These are phyloP conservation scores for Mycotypha africana DNA, from an alignment of 371 early-diverging fungal species.

Conservation along the genomic window DNA sequence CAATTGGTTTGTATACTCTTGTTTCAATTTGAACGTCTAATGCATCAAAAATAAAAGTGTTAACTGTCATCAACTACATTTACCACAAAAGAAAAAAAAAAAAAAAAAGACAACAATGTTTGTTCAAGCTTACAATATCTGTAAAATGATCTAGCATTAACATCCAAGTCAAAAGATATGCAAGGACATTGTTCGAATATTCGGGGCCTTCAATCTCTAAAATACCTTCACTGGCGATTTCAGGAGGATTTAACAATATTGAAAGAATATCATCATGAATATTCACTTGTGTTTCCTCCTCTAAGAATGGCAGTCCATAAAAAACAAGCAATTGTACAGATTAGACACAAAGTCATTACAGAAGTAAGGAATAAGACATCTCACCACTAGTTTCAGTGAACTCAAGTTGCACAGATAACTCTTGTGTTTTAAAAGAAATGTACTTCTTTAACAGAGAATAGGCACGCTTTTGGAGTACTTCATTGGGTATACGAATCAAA, in stretches of 20 bases:
- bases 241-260: conserved; percentile 21
- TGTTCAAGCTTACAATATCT: conserved; percentile 60
- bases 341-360: not conserved
- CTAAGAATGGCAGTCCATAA: too few species aligned
- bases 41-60: too few species aligned
- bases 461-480: conserved; percentile 39
- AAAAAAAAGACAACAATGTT: not conserved
- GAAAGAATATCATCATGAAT: conserved; percentile 19
- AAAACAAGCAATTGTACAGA: too few species aligned
- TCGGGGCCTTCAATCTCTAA: conserved; percentile 7
- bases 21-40: conserved; percentile 74
- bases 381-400: conserved; percentile 28
- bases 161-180: conserved; percentile 72
- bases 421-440: conserved; percentile 35
- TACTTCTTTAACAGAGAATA: conserved; percentile 37
- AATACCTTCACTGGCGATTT: conserved; percentile 13
- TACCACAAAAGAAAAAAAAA: too few species aligned
- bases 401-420: conserved; percentile 46
- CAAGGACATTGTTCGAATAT: conserved; percentile 38
- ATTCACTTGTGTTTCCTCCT: conserved; percentile 14
- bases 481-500: conserved; percentile 20
- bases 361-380: not conserved
- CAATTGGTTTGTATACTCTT: conserved; percentile 57
- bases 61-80: too few species aligned
- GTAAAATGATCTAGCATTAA: conserved; percentile 71